phyloP scores from a whole-genome alignment of 768 basidiomycete species.

The Lactarius pseudohatsudake region DNA sequence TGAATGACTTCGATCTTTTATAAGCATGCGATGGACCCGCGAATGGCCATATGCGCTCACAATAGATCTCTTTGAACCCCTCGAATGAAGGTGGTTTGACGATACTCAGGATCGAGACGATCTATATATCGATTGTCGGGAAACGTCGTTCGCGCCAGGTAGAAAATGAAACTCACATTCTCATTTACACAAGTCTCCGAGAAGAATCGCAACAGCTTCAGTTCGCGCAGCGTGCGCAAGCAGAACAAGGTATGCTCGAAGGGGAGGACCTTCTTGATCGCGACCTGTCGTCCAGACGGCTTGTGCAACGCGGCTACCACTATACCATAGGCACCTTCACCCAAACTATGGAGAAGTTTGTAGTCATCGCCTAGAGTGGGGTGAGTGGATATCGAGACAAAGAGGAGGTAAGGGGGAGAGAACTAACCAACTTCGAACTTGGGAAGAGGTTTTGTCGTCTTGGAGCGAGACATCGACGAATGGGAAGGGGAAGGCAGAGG shows the following conservation, averaged over 20 bases:
- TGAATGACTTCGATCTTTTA: slow-evolving; percentile 57
- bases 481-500: not conserved
- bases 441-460: slow-evolving; percentile 62
- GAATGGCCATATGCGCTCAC: slow-evolving; percentile 39
- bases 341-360: slow-evolving; percentile 69
- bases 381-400: slow-evolving; percentile 4
- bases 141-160: slow-evolving; percentile 14
- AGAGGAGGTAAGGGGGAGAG: not conserved
- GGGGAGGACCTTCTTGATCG: slow-evolving; percentile 93
- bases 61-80: slow-evolving; percentile 86
- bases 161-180: slow-evolving; percentile 49
- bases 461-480: slow-evolving; percentile 34
- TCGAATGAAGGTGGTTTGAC: slow-evolving; percentile 75
- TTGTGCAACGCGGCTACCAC: slow-evolving; percentile 87
- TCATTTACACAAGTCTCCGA: slow-evolving; percentile 78
- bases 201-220: slow-evolving; percentile 87
- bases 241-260: slow-evolving; percentile 95
- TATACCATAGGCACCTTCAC: slow-evolving; percentile 88
- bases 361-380: slow-evolving; percentile 63
- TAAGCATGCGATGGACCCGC: not conserved
- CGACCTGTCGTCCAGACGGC: slow-evolving; percentile 79
- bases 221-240: slow-evolving; percentile 83
- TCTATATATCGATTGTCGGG: slow-evolving; percentile 44
- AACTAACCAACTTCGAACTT: slow-evolving; percentile 68
- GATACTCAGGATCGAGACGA: slow-evolving; percentile 91